Evolutionary conservation across 2,329 filamentous ascomycete genomes (phyloP).

Genomic region (Fusarium sp.): DNA sequence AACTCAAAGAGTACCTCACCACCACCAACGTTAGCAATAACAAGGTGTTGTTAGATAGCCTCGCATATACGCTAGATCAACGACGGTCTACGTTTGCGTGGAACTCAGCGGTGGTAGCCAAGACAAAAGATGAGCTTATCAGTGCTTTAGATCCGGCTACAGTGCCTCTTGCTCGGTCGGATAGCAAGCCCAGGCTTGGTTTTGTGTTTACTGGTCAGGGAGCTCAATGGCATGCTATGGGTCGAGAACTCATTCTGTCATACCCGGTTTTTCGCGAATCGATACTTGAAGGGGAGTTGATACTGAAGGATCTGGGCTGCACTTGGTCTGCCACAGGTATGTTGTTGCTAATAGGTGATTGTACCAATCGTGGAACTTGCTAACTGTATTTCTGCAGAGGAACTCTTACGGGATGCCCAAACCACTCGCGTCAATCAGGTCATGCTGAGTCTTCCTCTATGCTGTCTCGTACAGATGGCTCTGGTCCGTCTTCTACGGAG

Average conservation of each 20-base stretch:
- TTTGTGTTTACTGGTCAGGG: slow-evolving; percentile 1
- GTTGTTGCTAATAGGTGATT: too few relatives aligned
- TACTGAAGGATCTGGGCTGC: background rate
- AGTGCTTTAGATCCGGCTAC: background rate
- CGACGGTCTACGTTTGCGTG: background rate
- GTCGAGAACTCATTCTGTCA: background rate
- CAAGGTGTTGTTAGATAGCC: too few relatives aligned
- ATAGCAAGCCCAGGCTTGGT: background rate
- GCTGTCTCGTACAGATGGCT: background rate
- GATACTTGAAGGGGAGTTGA: background rate
- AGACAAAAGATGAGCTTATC: background rate
- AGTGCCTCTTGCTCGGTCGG: background rate
- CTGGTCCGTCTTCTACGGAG: background rate
- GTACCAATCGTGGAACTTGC: too few relatives aligned
- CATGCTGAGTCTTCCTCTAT: background rate
- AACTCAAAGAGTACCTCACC: background rate
- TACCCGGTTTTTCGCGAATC: background rate
- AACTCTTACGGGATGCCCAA: background rate
- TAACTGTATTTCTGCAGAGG: background rate
- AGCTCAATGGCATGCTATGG: background rate
- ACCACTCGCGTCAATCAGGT: background rate
- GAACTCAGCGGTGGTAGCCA: background rate
- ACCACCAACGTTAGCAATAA: too few relatives aligned
- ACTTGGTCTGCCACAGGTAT: too few relatives aligned
- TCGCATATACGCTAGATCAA: background rate